Percentiles rank a stretch among this genome's conserved stretches.
Evolutionary conservation across 1,284 basidiomycete species (phyloP).

Genomic region (Lentinus polychrous): DNA sequence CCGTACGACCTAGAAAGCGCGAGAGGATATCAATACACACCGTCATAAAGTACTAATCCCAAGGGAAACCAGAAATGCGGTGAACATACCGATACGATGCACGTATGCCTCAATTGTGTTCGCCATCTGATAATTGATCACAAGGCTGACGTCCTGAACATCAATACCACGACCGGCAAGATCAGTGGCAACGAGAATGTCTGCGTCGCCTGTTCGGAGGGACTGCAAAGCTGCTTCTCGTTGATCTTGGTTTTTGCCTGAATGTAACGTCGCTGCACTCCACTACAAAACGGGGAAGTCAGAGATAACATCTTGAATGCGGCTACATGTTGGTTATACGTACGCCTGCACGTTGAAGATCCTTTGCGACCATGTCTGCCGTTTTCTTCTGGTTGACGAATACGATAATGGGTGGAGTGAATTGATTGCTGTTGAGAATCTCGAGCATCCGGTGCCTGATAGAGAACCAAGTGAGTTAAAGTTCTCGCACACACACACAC

Average conservation of each 20-base stretch:
- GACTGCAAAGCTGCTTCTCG: slow-evolving; percentile 88
- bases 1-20: slow-evolving; percentile 70
- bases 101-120: slow-evolving; percentile 95
- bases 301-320: slow-evolving; percentile 3
- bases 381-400: slow-evolving; percentile 99
- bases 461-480: slow-evolving; percentile 10
- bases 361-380: slow-evolving; percentile 93
- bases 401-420: slow-evolving; percentile 90
- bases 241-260: slow-evolving; percentile 96
- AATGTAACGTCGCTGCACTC: slow-evolving; percentile 87
- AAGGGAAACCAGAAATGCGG: neutral
- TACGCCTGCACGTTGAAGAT: slow-evolving; percentile 80
- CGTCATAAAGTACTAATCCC: neutral
- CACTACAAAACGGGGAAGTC: slow-evolving; percentile 42
- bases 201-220: slow-evolving; percentile 77
- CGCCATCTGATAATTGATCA: slow-evolving; percentile 98
- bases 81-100: slow-evolving; percentile 81
- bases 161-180: slow-evolving; percentile 98
- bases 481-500: neutral
- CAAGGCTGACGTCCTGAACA: slow-evolving; percentile 91
- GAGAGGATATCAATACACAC: slow-evolving; percentile 5
- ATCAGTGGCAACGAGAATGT: slow-evolving; percentile 93
- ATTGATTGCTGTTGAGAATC: slow-evolving; percentile 81
- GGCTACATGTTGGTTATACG: slow-evolving; percentile 19
- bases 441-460: slow-evolving; percentile 76